These are phyloP conservation scores for Trametes cubensis DNA, from an alignment of 768 basidiomycete genomes.

Conservation along the genomic window DNA sequence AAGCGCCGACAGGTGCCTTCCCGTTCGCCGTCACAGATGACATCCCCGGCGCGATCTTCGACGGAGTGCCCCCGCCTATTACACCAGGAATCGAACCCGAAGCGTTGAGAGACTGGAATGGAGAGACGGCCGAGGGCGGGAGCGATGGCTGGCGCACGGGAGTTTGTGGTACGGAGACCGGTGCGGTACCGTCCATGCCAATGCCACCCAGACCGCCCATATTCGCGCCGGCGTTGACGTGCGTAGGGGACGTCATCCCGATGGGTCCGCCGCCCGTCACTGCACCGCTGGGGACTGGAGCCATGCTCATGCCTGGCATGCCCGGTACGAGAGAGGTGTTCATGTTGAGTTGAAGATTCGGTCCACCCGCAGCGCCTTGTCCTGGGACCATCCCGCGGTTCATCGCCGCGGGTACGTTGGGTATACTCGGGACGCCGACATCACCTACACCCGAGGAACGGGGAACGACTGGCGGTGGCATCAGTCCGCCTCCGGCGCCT, in stretches of 20 bases:
- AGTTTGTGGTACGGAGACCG: constrained; percentile 27
- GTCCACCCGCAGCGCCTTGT: constrained; percentile 1
- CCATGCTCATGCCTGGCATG: constrained; percentile 8
- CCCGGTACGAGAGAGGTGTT: constrained; percentile 22
- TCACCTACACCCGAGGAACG: constrained; percentile 26
- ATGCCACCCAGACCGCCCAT: constrained; percentile 18
- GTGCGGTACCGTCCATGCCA: constrained; percentile 24
- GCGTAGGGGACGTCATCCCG: constrained; percentile 19
- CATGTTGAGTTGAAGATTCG: constrained; percentile 18
- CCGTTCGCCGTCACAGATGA: constrained; percentile 8
- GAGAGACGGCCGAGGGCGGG: constrained; percentile 25
- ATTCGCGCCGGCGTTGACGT: constrained; percentile 16
- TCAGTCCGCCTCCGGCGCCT: constrained; percentile 38
- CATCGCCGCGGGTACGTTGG: too few relatives aligned
- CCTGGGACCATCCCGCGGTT: neutral
- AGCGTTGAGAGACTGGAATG: constrained; percentile 25
- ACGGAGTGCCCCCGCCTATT: constrained; percentile 12
- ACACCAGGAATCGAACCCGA: constrained; percentile 19
- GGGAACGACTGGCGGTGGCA: constrained; percentile 44
- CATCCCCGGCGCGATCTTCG: neutral
- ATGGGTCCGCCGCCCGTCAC: constrained; percentile 18
- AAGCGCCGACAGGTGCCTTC: neutral
- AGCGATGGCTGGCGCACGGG: constrained; percentile 30
- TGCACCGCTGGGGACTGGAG: constrained; percentile 5
- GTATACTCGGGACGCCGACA: constrained; percentile 20